phyloP scores from a whole-genome alignment of 768 basidiomycete genomes.

The Boletales sp. region DNA sequence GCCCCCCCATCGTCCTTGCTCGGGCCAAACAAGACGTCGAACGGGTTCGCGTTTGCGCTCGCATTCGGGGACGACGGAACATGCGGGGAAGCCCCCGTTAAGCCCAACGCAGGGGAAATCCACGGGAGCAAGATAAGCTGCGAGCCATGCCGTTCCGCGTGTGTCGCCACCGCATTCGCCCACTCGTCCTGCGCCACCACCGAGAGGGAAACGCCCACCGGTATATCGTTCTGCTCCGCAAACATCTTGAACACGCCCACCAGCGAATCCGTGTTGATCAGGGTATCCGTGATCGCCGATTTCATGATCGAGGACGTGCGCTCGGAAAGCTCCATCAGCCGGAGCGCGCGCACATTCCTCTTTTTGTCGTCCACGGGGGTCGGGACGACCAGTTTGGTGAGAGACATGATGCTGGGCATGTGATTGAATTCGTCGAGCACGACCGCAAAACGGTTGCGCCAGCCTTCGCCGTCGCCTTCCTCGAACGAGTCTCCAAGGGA shows the following conservation, averaged over 20 bases:
- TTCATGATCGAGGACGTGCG: constrained; percentile 86
- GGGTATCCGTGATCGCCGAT: constrained; percentile 67
- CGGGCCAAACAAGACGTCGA: constrained; percentile 73
- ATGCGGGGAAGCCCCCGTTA: constrained; percentile 22
- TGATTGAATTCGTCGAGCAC: constrained; percentile 92
- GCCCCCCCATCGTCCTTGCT: constrained; percentile 48
- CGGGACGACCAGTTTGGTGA: constrained; percentile 75
- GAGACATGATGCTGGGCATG: constrained; percentile 83
- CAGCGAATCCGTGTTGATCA: constrained; percentile 69
- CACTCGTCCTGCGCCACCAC: constrained; percentile 78
- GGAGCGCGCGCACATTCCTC: constrained; percentile 63
- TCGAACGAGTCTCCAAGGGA: background rate
- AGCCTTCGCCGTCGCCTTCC: constrained; percentile 5
- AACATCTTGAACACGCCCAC: constrained; percentile 76
- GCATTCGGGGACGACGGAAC: constrained; percentile 8
- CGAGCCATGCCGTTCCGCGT: constrained; percentile 51
- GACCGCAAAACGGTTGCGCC: constrained; percentile 58
- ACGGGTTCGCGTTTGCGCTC: constrained; percentile 50
- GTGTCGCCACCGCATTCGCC: constrained; percentile 57
- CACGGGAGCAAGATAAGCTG: constrained; percentile 87
- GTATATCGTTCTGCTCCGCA: constrained; percentile 62
- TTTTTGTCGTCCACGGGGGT: constrained; percentile 12
- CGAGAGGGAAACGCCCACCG: constrained; percentile 64
- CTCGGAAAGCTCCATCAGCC: constrained; percentile 84
- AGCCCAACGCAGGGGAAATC: constrained; percentile 45